phyloP scores from a whole-genome alignment of 495 filamentous ascomycete genomes.

The Chaetomidium leptoderma region DNA sequence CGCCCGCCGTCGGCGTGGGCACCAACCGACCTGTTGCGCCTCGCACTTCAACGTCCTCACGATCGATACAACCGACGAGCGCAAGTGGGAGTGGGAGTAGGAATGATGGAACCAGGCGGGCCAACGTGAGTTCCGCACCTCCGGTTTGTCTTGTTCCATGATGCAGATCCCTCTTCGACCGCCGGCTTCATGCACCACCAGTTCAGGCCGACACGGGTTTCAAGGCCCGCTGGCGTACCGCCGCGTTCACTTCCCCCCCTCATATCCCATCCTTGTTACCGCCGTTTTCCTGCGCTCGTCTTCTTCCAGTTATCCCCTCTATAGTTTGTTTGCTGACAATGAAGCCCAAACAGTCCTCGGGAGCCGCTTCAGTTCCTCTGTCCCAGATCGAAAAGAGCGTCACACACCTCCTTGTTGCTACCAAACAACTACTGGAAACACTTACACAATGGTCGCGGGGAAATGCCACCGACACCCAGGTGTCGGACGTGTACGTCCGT shows the following conservation, averaged over 20 bases:
- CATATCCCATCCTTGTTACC: background rate
- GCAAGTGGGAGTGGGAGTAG: slow-evolving; percentile 32
- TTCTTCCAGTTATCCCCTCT: background rate
- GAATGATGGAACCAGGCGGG: slow-evolving; percentile 36
- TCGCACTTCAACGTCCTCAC: slow-evolving; percentile 42
- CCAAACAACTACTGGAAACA: slow-evolving; percentile 95
- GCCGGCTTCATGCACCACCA: slow-evolving; percentile 13
- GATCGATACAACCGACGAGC: slow-evolving; percentile 21
- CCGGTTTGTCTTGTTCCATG: slow-evolving; percentile 17
- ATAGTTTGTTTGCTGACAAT: slow-evolving; percentile 15
- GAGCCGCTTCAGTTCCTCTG: slow-evolving; percentile 48
- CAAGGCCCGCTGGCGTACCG: background rate
- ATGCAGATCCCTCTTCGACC: slow-evolving; percentile 24
- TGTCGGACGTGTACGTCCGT: slow-evolving; percentile 96
- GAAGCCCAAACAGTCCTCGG: slow-evolving; percentile 39
- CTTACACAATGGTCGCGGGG: slow-evolving; percentile 95
- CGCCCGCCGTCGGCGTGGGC: slow-evolving; percentile 37
- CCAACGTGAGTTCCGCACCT: slow-evolving; percentile 45
- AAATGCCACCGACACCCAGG: slow-evolving; percentile 83
- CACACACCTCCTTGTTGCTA: slow-evolving; percentile 93
- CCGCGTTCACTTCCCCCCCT: background rate
- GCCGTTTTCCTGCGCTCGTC: background rate
- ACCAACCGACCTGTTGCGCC: slow-evolving; percentile 37
- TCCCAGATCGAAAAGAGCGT: slow-evolving; percentile 98
- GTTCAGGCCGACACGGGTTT: background rate